phyloP scores from a whole-genome alignment of 2,329 filamentous ascomycete species.

The Verticillium klebahnii region DNA sequence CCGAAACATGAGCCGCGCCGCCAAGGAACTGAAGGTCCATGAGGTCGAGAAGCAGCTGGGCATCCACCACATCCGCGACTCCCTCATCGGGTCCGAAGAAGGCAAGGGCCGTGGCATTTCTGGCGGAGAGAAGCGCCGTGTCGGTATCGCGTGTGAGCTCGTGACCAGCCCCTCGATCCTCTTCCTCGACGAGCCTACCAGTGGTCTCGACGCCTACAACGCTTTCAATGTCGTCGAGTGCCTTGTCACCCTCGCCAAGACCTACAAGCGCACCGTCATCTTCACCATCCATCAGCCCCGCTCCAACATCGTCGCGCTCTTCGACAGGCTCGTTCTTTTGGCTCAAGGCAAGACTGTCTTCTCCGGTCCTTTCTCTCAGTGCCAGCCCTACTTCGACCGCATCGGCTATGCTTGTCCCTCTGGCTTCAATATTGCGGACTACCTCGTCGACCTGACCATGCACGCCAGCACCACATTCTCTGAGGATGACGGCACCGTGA shows the following conservation, averaged over 20 bases:
- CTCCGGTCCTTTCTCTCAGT: constrained; percentile 83
- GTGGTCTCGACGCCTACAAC: constrained; percentile 92
- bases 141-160: constrained; percentile 94
- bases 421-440: constrained; percentile 98
- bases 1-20: constrained; percentile 76
- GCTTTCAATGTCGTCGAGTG: constrained; percentile 98
- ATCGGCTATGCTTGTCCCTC: constrained; percentile 91
- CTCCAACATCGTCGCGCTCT: constrained; percentile 96
- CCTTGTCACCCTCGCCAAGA: constrained; percentile 89
- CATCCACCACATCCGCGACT: constrained; percentile 90
- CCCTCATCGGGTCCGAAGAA: constrained; percentile 93
- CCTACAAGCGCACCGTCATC: constrained; percentile 92
- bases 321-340: constrained; percentile 87
- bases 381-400: constrained; percentile 87
- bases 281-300: constrained; percentile 98
- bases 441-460: constrained; percentile 96
- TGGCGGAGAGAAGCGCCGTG: constrained; percentile 91
- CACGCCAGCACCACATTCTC: constrained; percentile 67
- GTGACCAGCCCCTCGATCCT: constrained; percentile 96
- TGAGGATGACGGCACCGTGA: constrained; percentile 51
- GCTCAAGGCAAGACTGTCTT: constrained; percentile 89
- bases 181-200: constrained; percentile 95
- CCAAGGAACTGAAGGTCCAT: constrained; percentile 87
- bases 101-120: constrained; percentile 92
- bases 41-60: constrained; percentile 96